Evolutionary conservation across 768 basidiomycete genomes (phyloP).

Genomic region (Coprinellus micaceus): DNA sequence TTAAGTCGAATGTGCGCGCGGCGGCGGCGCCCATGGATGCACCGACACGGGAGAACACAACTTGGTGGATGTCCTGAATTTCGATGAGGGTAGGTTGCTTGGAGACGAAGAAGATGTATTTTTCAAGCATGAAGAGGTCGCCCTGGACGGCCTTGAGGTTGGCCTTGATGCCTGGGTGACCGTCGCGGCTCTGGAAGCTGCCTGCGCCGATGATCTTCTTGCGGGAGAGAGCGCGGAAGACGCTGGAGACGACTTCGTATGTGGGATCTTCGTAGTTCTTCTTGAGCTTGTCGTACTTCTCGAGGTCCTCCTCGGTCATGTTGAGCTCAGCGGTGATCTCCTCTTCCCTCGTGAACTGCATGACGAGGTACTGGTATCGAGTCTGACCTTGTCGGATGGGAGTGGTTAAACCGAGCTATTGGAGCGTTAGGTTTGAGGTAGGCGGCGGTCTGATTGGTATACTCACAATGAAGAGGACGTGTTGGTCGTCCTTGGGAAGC

Average conservation of each 20-base stretch:
- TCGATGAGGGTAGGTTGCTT: slow-evolving; percentile 92
- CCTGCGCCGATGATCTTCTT: slow-evolving; percentile 91
- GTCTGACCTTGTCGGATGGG: slow-evolving; percentile 99
- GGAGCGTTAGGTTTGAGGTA: background rate
- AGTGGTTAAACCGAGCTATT: slow-evolving; percentile 80
- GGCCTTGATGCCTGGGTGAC: slow-evolving; percentile 94
- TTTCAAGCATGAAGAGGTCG: slow-evolving; percentile 96
- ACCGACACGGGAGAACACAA: slow-evolving; percentile 91
- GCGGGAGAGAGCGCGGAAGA: slow-evolving; percentile 86
- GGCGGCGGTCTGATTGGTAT: background rate
- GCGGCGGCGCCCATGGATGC: slow-evolving; percentile 77
- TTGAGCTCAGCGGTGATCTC: slow-evolving; percentile 95
- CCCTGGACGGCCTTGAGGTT: slow-evolving; percentile 96
- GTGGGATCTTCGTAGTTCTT: slow-evolving; percentile 94
- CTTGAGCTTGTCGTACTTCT: slow-evolving; percentile 78
- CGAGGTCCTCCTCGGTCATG: slow-evolving; percentile 79
- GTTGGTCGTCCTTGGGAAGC: slow-evolving; percentile 93
- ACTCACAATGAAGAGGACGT: slow-evolving; percentile 90
- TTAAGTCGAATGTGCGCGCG: slow-evolving; percentile 91
- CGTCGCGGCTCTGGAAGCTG: slow-evolving; percentile 83
- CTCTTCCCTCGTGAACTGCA: slow-evolving; percentile 97
- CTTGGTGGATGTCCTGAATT: slow-evolving; percentile 83
- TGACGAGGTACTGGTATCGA: slow-evolving; percentile 94
- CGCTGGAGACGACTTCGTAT: slow-evolving; percentile 89
- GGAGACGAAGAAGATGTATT: slow-evolving; percentile 96